These are phyloP conservation scores for Triticum dicoccoides DNA, from an alignment of 176 grass and related monocot species.

Conservation along the genomic window DNA sequence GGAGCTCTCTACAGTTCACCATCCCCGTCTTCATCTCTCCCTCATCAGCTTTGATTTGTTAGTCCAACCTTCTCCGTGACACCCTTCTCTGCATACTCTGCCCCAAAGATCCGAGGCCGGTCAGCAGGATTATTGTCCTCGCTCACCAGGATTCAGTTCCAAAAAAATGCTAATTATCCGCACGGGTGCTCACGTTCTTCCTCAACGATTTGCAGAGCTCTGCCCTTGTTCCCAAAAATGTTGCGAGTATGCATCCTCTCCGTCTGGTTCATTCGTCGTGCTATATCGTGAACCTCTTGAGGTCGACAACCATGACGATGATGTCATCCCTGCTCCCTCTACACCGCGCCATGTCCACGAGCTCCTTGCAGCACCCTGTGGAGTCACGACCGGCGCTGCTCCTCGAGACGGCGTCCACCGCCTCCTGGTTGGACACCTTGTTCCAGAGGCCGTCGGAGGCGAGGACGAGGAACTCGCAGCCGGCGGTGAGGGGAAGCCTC, in stretches of 20 bases:
- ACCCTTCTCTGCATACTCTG: neutral
- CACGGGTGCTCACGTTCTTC: neutral
- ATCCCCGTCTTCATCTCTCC: neutral
- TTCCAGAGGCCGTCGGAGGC: conserved; percentile 92
- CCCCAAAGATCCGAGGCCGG: neutral
- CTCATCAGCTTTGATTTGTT: neutral
- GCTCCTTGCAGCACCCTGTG: conserved; percentile 39
- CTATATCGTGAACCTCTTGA: conserved; percentile 36
- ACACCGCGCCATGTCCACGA: conserved; percentile 49
- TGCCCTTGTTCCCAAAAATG: neutral
- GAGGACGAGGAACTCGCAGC: conserved; percentile 69
- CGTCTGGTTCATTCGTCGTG: neutral
- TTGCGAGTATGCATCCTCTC: no score
- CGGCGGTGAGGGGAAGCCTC: conserved; percentile 17
- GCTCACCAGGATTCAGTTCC: neutral
- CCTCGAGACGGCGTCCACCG: conserved; percentile 47
- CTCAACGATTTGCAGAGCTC: neutral
- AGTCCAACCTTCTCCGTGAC: neutral
- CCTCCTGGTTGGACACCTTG: conserved; percentile 87
- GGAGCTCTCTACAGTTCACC: neutral
- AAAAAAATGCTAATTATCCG: neutral
- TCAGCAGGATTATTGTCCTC: neutral
- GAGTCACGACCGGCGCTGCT: neutral
- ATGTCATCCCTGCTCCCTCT: conserved; percentile 77
- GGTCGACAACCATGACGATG: conserved; percentile 80